Conservation (phyloP, 1,139 yeast genomes). For the Hyphopichia pseudoburtonii region DNA sequence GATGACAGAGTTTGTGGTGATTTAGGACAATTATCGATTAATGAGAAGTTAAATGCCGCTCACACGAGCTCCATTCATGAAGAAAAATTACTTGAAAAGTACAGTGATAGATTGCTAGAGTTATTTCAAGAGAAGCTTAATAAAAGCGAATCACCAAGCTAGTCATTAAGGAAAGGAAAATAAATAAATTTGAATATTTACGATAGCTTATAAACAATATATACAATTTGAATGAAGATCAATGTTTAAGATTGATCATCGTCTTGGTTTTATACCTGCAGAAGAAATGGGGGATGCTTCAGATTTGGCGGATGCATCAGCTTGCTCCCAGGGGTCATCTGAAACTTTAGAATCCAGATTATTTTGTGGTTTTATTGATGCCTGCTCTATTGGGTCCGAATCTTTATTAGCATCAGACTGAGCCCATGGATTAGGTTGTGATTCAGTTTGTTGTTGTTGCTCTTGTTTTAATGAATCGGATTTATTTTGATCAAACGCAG, state of each 20-base stretch:
- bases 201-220: neutral
- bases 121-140: slow-evolving; percentile 21
- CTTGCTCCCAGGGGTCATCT: slow-evolving; percentile 40
- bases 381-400: slow-evolving; percentile 33
- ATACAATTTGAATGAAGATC: neutral
- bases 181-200: slow-evolving; percentile 2
- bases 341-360: slow-evolving; percentile 3
- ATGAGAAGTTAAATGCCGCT: neutral
- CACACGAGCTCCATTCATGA: neutral
- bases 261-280: slow-evolving; percentile 34
- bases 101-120: slow-evolving; percentile 31
- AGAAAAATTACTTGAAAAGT: slow-evolving; percentile 24
- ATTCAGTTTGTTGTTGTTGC: neutral
- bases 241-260: slow-evolving; percentile 11
- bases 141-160: too few relatives aligned
- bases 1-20: slow-evolving; percentile 4
- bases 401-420: slow-evolving; percentile 9
- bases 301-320: slow-evolving; percentile 24
- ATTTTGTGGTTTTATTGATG: slow-evolving; percentile 11
- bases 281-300: slow-evolving; percentile 34
- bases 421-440: slow-evolving; percentile 5
- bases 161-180: too few relatives aligned
- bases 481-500: slow-evolving; percentile 12
- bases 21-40: neutral
- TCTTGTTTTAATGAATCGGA: slow-evolving; percentile 13